These are phyloP conservation scores for Plantago major DNA, from an alignment of 257 asterid genomes.

Conservation along the genomic window DNA sequence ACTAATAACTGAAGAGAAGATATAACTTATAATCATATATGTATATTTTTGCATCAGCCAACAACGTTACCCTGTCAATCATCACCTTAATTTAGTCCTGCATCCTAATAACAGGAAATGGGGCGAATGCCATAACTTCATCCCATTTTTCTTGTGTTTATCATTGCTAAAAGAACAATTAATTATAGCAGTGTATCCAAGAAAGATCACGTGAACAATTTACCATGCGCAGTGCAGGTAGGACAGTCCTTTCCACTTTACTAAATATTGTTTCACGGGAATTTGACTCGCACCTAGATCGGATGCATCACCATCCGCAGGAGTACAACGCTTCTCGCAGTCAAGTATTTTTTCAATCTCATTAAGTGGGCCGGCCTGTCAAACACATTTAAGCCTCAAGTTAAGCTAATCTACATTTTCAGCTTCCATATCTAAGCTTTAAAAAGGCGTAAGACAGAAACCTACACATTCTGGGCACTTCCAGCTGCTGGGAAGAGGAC, in stretches of 20 bases:
- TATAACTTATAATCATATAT: not conserved
- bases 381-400: not conserved
- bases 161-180: not conserved
- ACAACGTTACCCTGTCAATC: too few relatives aligned
- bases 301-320: constrained; percentile 42
- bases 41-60: not conserved
- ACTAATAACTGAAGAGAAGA: constrained; percentile 2
- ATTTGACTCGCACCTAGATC: constrained; percentile 47
- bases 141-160: too few relatives aligned
- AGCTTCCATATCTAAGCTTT: not conserved
- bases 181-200: not conserved
- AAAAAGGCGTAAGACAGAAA: constrained; percentile 11
- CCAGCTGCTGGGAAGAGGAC: constrained; percentile 54
- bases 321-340: constrained; percentile 54
- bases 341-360: constrained; percentile 63
- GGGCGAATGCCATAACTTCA: too few relatives aligned
- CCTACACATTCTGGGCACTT: constrained; percentile 64
- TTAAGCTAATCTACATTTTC: constrained; percentile 10
- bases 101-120: too few relatives aligned
- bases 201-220: constrained; percentile 2
- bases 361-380: constrained; percentile 52
- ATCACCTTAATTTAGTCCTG: too few relatives aligned
- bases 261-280: constrained; percentile 53
- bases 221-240: constrained; percentile 64
- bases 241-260: constrained; percentile 60